These are phyloP conservation scores for Populus euphratica DNA, from an alignment of 345 rosid genomes.

Conservation along the genomic window DNA sequence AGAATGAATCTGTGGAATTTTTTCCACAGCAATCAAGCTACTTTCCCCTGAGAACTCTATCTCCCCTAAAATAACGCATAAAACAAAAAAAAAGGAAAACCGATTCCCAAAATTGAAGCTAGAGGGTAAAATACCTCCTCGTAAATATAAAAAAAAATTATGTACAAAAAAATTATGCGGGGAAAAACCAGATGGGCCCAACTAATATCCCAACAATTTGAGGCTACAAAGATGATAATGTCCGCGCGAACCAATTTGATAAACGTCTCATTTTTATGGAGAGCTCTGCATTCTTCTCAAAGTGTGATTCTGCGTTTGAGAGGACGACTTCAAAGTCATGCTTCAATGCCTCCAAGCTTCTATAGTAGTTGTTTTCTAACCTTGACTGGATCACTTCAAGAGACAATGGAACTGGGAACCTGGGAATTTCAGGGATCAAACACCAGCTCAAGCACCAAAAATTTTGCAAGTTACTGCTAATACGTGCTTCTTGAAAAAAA, in stretches of 20 bases:
- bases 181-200: not conserved
- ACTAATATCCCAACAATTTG: slow-evolving; percentile 1
- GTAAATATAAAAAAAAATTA: slow-evolving; percentile 12
- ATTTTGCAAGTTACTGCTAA: not conserved
- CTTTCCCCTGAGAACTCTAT: not conserved
- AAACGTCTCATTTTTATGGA: slow-evolving; percentile 50
- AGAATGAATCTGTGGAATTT: slow-evolving; percentile 31
- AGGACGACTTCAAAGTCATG: slow-evolving; percentile 73
- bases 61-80: not conserved
- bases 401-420: slow-evolving; percentile 87
- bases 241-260: slow-evolving; percentile 51
- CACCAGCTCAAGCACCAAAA: not conserved
- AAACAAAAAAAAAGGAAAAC: not conserved
- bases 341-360: slow-evolving; percentile 67
- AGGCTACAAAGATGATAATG: slow-evolving; percentile 46
- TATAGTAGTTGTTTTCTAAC: slow-evolving; percentile 78
- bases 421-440: slow-evolving; percentile 19
- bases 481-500: not conserved
- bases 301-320: slow-evolving; percentile 60
- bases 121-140: too few species aligned
- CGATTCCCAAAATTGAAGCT: slow-evolving; percentile 19
- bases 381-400: slow-evolving; percentile 63
- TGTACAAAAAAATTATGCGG: slow-evolving; percentile 34
- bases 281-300: slow-evolving; percentile 51
- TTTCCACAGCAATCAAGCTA: slow-evolving; percentile 30